A percentile compares a stretch with the other conserved stretches of the same genome.
Conservation (phyloP, 805 yeast genomes). For the Lipomyces yamanashiensis region DNA sequence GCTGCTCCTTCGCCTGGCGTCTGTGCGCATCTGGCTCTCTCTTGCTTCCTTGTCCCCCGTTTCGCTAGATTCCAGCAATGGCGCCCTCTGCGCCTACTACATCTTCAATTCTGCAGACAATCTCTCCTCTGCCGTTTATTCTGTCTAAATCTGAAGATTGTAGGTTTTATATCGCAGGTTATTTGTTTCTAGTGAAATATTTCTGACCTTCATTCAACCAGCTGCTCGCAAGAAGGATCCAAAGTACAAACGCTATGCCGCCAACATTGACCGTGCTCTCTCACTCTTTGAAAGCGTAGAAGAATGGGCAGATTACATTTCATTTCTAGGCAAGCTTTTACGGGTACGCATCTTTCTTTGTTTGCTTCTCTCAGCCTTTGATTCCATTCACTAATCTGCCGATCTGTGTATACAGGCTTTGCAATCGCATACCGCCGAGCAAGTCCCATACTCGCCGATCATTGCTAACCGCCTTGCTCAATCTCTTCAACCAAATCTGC, state of each 20-base stretch:
- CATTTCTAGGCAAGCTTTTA: constrained; percentile 78
- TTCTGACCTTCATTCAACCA: constrained; percentile 3
- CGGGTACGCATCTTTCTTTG: constrained; percentile 57
- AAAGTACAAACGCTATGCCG: constrained; percentile 68
- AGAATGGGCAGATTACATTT: constrained; percentile 98
- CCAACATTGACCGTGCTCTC: constrained; percentile 74
- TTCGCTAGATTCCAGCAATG: constrained; percentile 9
- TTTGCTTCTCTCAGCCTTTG: background rate
- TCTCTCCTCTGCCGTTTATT: constrained; percentile 35
- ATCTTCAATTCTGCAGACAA: constrained; percentile 35
- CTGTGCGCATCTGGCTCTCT: background rate
- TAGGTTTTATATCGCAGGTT: constrained; percentile 6
- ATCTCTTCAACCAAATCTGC: constrained; percentile 79
- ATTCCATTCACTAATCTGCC: background rate
- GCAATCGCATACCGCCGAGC: constrained; percentile 42
- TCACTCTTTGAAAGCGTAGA: constrained; percentile 76
- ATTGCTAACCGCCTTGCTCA: constrained; percentile 75
- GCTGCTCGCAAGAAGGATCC: constrained; percentile 47
- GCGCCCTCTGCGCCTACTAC: constrained; percentile 32
- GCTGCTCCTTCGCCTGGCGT: background rate
- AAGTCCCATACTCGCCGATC: constrained; percentile 67
- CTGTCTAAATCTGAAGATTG: constrained; percentile 34
- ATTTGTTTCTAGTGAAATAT: background rate
- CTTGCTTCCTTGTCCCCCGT: background rate
- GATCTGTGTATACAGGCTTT: constrained; percentile 33